Evolutionary conservation across 495 filamentous ascomycete genomes (phyloP).

Genomic region (Jackrogersella multiformis): DNA sequence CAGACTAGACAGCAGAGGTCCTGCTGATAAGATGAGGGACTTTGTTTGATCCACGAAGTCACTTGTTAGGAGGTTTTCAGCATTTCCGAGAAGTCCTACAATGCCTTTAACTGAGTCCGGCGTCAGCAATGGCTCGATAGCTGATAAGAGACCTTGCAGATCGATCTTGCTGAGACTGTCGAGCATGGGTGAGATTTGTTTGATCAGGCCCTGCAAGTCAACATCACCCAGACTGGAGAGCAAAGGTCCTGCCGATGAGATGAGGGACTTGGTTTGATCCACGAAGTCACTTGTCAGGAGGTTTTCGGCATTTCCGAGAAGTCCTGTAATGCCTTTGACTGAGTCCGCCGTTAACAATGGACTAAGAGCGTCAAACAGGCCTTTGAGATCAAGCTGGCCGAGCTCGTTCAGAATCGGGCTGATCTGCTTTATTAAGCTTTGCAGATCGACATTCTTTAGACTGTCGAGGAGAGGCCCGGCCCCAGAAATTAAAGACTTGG

Average conservation of each 20-base stretch:
- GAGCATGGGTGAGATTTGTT: conserved; percentile 43
- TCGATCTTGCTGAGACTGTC: conserved; percentile 45
- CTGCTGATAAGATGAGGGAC: conserved; percentile 49
- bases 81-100: conserved; percentile 52
- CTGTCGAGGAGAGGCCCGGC: conserved; percentile 49
- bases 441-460: conserved; percentile 49
- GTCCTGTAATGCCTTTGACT: conserved; percentile 50
- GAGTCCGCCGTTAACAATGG: conserved; percentile 50
- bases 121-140: conserved; percentile 48
- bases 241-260: conserved; percentile 47
- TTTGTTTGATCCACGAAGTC: conserved; percentile 55
- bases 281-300: conserved; percentile 56
- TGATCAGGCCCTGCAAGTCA: conserved; percentile 45
- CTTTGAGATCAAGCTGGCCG: conserved; percentile 39
- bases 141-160: conserved; percentile 40
- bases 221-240: conserved; percentile 47
- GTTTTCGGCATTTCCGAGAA: conserved; percentile 54
- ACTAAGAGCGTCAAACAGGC: conserved; percentile 41
- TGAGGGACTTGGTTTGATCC: conserved; percentile 51
- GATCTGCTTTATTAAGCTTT: conserved; percentile 47
- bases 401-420: conserved; percentile 50
- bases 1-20: conserved; percentile 47
- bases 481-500: conserved; percentile 50
- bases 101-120: conserved; percentile 52
- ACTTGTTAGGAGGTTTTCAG: conserved; percentile 52